Evolutionary conservation across 2,329 filamentous ascomycete genomes (phyloP), one percentile per base, ranked within the genome.

Genomic region (Nectriaceae sp.): DNA sequence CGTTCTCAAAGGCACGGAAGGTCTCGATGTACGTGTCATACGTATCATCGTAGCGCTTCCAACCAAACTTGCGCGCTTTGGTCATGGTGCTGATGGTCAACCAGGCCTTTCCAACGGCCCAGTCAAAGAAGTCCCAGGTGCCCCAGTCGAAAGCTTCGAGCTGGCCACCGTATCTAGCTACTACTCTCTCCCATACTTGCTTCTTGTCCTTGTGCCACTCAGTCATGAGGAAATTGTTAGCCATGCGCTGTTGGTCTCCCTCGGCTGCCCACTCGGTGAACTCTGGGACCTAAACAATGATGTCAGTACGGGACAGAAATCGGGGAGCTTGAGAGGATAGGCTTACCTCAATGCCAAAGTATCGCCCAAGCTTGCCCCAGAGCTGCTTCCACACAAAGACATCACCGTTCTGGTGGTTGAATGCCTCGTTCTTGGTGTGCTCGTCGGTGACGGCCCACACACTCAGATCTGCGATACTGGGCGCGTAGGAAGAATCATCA

Each of bases 71-170:
- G 44, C 52, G 54, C 4, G 54, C 54, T 37, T 56, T 56, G 11
- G 42, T 21, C 3, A 53, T 45, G 11, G 29, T 42, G 10, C 46
- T 18, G 11, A 56, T 53, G 3, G 54, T 56, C 11, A 40, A 49
- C 54, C 53, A 56, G 16, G 53, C 42, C 42, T 56, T 56, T 22
- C 54, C 54, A 15, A 56, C 44, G 3, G 50, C 52, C 54, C 54
- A 56, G 35, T 55, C 54, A 11, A 56, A 53, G 21, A 56, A 56
- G 40, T 56, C 52, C 52, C 50, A 56, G 4, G 54, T 56, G 3
- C 54, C 54, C 54, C 53, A 56, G 13, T 49, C 39, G 16, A 47
- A 55, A 16, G 54, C 54, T 5, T 56, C 47, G 6, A 47, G 40
- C 4, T 50, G 31, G 5, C 54, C 54, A 1, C 54, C 54, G 15